Evolutionary conservation across 2,329 filamentous ascomycete species (phyloP).

Genomic region (Fusarium sterilihyphosum): DNA sequence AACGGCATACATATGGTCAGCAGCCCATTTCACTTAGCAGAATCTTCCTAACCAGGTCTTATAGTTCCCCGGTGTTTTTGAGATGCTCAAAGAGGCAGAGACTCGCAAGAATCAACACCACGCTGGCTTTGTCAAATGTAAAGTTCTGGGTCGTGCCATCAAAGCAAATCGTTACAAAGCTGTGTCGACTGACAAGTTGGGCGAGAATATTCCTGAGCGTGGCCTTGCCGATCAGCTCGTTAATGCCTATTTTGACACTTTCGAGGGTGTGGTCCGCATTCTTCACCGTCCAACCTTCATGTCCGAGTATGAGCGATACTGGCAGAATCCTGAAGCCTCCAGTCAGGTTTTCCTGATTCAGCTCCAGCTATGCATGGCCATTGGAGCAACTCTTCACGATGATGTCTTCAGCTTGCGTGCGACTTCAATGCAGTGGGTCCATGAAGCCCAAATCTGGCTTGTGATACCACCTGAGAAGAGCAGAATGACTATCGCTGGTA

Average conservation of each 20-base stretch:
- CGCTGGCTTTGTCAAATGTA: slow-evolving; percentile 51
- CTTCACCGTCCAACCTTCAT: slow-evolving; percentile 67
- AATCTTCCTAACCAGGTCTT: neutral
- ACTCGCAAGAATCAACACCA: slow-evolving; percentile 45
- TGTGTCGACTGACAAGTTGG: slow-evolving; percentile 50
- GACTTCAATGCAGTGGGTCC: slow-evolving; percentile 60
- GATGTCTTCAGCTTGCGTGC: slow-evolving; percentile 55
- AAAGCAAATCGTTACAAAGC: slow-evolving; percentile 53
- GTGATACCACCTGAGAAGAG: slow-evolving; percentile 58
- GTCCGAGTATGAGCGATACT: slow-evolving; percentile 62
- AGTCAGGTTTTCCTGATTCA: slow-evolving; percentile 60
- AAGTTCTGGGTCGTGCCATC: slow-evolving; percentile 53
- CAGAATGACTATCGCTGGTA: slow-evolving; percentile 56
- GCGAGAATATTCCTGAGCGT: slow-evolving; percentile 51
- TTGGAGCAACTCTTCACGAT: slow-evolving; percentile 60
- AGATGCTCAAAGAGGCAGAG: slow-evolving; percentile 42
- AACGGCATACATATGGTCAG: slow-evolving; percentile 55
- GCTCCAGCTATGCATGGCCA: slow-evolving; percentile 63
- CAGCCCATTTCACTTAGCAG: neutral
- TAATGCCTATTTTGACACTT: slow-evolving; percentile 63
- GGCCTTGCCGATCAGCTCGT: slow-evolving; percentile 61
- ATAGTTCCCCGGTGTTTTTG: slow-evolving; percentile 46
- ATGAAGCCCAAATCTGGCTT: slow-evolving; percentile 63
- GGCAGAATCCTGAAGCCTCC: slow-evolving; percentile 53
- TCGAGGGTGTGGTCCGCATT: slow-evolving; percentile 66